Evolutionary conservation across 208 protist genomes (phyloP).

Genomic region (Crithidia expoeki): DNA sequence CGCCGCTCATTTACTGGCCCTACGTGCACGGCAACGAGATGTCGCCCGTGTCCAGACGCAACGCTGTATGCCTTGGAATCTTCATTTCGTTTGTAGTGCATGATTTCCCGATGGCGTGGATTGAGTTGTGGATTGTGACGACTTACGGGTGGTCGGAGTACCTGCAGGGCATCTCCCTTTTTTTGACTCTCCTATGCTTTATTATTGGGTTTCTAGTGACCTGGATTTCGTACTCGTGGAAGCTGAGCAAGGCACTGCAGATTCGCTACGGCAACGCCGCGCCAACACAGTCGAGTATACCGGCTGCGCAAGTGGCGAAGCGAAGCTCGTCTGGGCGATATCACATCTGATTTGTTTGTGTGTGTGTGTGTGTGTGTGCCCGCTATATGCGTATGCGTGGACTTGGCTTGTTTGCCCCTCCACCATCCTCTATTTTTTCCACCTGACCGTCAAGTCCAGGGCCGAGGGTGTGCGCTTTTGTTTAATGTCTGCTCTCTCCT

Average conservation of each 20-base stretch:
- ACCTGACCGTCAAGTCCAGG: too few relatives aligned
- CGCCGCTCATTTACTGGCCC: conserved; percentile 77
- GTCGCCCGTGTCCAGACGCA: conserved; percentile 60
- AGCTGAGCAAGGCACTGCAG: conserved; percentile 75
- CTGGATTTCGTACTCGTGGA: conserved; percentile 84
- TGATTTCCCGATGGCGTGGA: conserved; percentile 72
- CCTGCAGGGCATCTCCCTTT: conserved; percentile 71
- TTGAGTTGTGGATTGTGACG: conserved; percentile 79
- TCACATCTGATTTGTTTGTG: conserved; percentile 10
- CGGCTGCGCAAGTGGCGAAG: conserved; percentile 20
- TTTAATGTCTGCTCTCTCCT: too few relatives aligned
- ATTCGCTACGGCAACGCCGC: conserved; percentile 52
- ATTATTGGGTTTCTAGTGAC: conserved; percentile 70
- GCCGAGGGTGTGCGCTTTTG: too few relatives aligned
- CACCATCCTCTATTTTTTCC: background rate
- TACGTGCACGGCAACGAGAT: conserved; percentile 74
- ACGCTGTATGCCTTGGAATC: conserved; percentile 51
- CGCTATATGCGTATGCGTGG: background rate
- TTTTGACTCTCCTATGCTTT: conserved; percentile 67
- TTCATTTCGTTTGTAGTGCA: conserved; percentile 68
- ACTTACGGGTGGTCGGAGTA: conserved; percentile 57
- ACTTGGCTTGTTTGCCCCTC: background rate
- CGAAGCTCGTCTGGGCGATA: conserved; percentile 13
- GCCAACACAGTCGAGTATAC: conserved; percentile 23
- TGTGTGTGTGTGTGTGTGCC: background rate